Conservation (phyloP, 75 land plant genomes). For the Pinus tabuliformis region DNA sequence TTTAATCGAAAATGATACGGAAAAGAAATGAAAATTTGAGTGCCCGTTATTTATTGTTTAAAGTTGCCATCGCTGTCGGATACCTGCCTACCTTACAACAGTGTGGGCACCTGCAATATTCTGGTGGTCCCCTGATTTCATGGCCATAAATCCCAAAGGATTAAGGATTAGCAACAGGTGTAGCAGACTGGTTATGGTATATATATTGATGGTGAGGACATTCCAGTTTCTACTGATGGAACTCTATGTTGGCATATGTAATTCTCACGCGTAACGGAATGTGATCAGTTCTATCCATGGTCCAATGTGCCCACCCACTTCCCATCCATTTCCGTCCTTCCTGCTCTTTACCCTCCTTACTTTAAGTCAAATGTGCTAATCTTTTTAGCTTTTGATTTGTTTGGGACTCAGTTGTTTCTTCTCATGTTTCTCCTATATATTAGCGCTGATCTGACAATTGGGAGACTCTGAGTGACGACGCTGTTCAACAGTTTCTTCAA, state of each 20-base stretch:
- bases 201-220: neutral
- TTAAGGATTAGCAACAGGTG: no score
- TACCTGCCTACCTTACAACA: constrained; percentile 7
- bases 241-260: constrained; percentile 5
- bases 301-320: constrained; percentile 6
- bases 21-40: no score
- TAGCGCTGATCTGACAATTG: neutral
- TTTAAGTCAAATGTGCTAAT: neutral
- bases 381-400: neutral
- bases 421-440: constrained; percentile 2
- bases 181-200: neutral
- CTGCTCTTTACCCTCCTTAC: constrained; percentile 7
- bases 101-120: constrained; percentile 4
- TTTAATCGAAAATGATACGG: no score
- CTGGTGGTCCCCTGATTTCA: constrained; percentile 3
- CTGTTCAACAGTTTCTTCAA: neutral
- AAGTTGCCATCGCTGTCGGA: constrained; percentile 9
- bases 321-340: constrained; percentile 1
- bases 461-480: neutral
- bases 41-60: neutral
- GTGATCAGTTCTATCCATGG: neutral
- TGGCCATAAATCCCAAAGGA: no score
- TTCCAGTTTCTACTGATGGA: neutral
- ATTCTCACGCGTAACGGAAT: neutral
- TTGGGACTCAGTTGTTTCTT: constrained; percentile 3